Base-by-base conservation (phyloP, 192 early-diverging fungal species). In the Coemansia sp. region DNA sequence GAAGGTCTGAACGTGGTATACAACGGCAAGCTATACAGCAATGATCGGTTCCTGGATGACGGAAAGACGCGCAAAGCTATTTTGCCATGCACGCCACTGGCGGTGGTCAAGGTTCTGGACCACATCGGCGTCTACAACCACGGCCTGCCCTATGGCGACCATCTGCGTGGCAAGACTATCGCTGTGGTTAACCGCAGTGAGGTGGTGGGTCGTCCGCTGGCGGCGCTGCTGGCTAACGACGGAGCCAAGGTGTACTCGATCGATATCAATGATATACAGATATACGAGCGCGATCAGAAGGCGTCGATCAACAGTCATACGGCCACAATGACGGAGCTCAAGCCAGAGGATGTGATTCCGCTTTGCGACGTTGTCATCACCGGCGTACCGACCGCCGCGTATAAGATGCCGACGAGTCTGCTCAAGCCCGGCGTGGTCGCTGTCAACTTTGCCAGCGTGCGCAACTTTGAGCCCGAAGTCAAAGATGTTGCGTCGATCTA, bases 61-160 rank as follows among this genome's bases (percentile, higher is more conserved):
- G 84, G 72, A 11, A 68, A 93, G 71, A 91, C 87, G 1, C 89
- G 89, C 64, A 99, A 99, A 79, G 95, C 94, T 75, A 97, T 98
- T 60, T 88, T 99, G 56, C 97, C 97, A 3, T 99, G 97, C 83
- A 99, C 97, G 7, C 97, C 97, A n/a, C 78, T 99, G 49, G 97
- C 94, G 25, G 77, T 96, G 40, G 89, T 99, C 76, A 99, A 99
- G 86, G 90, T 91, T 50, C 85, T 99, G 33, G 97, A 99, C 77
- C 91, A 94, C 75, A 89, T 99, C 80, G 93, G 92, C 58, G 93
- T 93, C 28, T 99, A 97, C 74, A 93, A 96, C 83, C 66, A 86
- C 45, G 87, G 90, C 16, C 84, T 99, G 42, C 87, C 90, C 48
- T 92, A 95, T 70, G 97, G 97, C 58, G 91, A 98, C 86, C 92